Evolutionary conservation across 1,284 basidiomycete species (phyloP), one percentile per base, ranked within the genome.

Genomic region (Rhodotorula sp.): DNA sequence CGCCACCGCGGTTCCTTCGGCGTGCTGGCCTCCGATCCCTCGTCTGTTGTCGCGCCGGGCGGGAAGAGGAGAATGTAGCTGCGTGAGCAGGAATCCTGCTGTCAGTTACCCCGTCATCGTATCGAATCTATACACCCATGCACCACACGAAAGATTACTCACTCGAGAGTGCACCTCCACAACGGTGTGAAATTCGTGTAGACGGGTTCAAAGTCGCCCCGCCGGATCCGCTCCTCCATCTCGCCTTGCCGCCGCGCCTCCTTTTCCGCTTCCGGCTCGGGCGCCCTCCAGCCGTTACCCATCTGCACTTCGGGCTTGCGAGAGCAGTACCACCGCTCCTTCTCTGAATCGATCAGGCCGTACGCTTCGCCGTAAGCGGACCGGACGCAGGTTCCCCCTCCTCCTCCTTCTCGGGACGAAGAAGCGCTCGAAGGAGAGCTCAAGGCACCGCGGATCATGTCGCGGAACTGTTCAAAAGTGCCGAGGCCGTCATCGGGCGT

Each of bases 401-500:
- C 52, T 14, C n/a, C 14, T 15, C n/a, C 10, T 29, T 12, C 56
- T 21, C 5, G 39, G 60, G n/a, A 60, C 26, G 3, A 18, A 39
- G 14, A 46, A 46, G 49, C 62, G 71, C 77, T 46, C 1, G 26
- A 29, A 10, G 59, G 12, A 21, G 48, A 34, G 3, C 39, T 16
- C 31, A 39, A 5, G 1, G 57, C 31, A 20, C 20, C 5, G 29
- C 34, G 31, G 39, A 87, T 89, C 52, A 92, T 82, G 16, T 81
- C 76, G 2, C 83, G 78, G 15, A 99, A 81, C 79, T 93, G 90
- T 2, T 82, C 79, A 16, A 87, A 80, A 1, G 85, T 85, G 4
- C 94, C 84, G 20, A 98, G 85, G 3, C 91, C 92, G 78, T 98
- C 95, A 0, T 82, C 81, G 0, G 83, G 26, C 5, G 72, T 81